phyloP scores from a whole-genome alignment of 1,139 yeast genomes.

The Wickerhamiella infanticola region DNA sequence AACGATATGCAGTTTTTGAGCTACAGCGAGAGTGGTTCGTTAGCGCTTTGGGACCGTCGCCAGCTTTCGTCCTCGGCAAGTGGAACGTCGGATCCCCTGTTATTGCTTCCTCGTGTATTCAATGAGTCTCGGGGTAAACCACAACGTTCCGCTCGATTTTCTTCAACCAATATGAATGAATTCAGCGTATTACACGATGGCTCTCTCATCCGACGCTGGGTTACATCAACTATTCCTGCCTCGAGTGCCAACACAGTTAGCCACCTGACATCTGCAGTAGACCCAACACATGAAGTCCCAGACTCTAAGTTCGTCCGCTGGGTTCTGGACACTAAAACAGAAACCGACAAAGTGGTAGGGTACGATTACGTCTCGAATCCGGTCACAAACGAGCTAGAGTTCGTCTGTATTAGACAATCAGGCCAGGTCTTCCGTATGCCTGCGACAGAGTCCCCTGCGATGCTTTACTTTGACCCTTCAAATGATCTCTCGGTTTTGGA shows the following conservation, averaged over 20 bases:
- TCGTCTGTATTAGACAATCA: slow-evolving; percentile 79
- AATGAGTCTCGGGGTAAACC: slow-evolving; percentile 48
- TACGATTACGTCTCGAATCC: slow-evolving; percentile 64
- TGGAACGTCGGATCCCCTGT: slow-evolving; percentile 35
- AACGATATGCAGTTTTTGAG: slow-evolving; percentile 52
- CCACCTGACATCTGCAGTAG: slow-evolving; percentile 9
- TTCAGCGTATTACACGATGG: slow-evolving; percentile 72
- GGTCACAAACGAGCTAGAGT: slow-evolving; percentile 29
- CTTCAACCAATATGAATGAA: slow-evolving; percentile 53
- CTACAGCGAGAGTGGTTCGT: slow-evolving; percentile 67
- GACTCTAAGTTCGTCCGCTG: slow-evolving; percentile 41
- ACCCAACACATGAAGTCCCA: not conserved
- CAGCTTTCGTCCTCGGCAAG: slow-evolving; percentile 28
- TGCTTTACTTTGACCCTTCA: slow-evolving; percentile 49
- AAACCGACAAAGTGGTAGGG: slow-evolving; percentile 66
- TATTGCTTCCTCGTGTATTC: slow-evolving; percentile 51
- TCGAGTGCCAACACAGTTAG: slow-evolving; percentile 5
- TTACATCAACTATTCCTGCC: slow-evolving; percentile 45
- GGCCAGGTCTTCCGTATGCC: slow-evolving; percentile 78
- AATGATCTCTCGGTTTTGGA: slow-evolving; percentile 60
- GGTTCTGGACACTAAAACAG: slow-evolving; percentile 62
- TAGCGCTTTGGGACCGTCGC: slow-evolving; percentile 80
- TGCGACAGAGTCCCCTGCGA: slow-evolving; percentile 50
- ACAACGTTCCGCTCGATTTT: slow-evolving; percentile 54
- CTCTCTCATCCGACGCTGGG: slow-evolving; percentile 67